Evolutionary conservation across 306 rosid species (phyloP), one percentile per base, ranked within the genome.

Genomic region (Cicer yamashitae): DNA sequence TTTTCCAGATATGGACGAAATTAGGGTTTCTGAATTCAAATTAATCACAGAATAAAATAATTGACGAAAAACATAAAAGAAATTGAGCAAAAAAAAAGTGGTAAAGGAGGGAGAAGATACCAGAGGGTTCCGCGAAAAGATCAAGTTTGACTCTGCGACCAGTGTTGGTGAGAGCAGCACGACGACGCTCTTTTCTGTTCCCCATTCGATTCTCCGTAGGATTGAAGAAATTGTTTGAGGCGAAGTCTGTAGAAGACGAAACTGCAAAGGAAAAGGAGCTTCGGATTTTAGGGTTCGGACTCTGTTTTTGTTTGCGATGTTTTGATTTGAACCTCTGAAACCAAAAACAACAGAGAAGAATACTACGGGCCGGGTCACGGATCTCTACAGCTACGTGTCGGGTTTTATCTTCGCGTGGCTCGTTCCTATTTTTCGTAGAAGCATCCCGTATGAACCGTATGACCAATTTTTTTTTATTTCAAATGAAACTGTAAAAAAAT

Each of bases 121-220:
- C 99, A 79, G 98, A 88, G 93, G 99, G 99, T 91, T 96, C 99
- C 80, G 89, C 94, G 53, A 87, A 96, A 67, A 96, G 98, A 83
- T 96, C 99, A 67, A 96, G 98, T 84, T 96, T 96, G 86, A 96
- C 93, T 83, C 98, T 83, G 85, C 98, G 99, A 77, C 97, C 98
- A 41, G 97, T 81, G 92, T 83, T 90, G 88, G 82, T 79, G 74
- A 41, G 81, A 82, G 98, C 92, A 10, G 98, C 99, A 20, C 71
- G 93, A 52, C 99, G 98, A 52, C 99, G 99, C 82, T 96, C 99
- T 79, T 91, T 89, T 67, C 98, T 89, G 85, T 87, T 96, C 72
- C 98, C 99, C 99, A 96, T 96, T 78, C 71, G 84, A 82, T 57
- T 71, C 25, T 39, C 50, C 8, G 58, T 8, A 39, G 53, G 70